Percentiles rank a stretch among this genome's conserved stretches.
Conservation (phyloP, 192 early-diverging fungal species). For the Funneliformis geosporum region DNA sequence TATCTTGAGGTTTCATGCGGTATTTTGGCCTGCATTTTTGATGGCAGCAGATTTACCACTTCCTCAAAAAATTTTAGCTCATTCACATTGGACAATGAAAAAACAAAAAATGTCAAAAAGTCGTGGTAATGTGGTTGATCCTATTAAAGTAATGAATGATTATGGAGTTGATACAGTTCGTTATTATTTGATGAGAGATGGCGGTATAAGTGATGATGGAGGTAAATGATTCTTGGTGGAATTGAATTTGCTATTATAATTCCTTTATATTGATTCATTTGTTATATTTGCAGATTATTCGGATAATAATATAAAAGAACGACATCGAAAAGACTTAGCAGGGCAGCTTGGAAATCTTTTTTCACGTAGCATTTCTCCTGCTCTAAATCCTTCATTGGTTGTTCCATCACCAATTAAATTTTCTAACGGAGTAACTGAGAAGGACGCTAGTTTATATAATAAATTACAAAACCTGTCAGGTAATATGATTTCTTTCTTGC, state of each 20-base stretch:
- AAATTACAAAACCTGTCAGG: slow-evolving; percentile 39
- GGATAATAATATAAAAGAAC: slow-evolving; percentile 57
- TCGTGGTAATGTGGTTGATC: slow-evolving; percentile 89
- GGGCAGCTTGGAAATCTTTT: slow-evolving; percentile 86
- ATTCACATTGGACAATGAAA: slow-evolving; percentile 92
- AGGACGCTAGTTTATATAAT: slow-evolving; percentile 39
- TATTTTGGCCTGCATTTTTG: slow-evolving; percentile 97
- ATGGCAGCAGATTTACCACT: slow-evolving; percentile 81
- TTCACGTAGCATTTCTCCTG: slow-evolving; percentile 60
- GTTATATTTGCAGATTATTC: slow-evolving; percentile 63
- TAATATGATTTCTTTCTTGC: slow-evolving; percentile 6
- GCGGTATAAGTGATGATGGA: slow-evolving; percentile 83
- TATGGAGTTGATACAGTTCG: slow-evolving; percentile 88
- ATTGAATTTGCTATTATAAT: neutral
- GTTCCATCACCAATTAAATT: slow-evolving; percentile 40
- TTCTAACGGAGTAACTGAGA: slow-evolving; percentile 18
- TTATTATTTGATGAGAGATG: slow-evolving; percentile 90
- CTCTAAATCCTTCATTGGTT: slow-evolving; percentile 52
- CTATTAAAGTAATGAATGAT: slow-evolving; percentile 62
- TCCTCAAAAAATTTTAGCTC: slow-evolving; percentile 82
- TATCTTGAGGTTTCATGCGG: slow-evolving; percentile 93
- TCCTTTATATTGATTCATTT: slow-evolving; percentile 1
- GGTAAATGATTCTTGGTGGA: slow-evolving; percentile 41
- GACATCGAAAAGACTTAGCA: slow-evolving; percentile 78
- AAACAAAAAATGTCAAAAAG: slow-evolving; percentile 96